Evolutionary conservation across 306 rosid genomes (phyloP).

Genomic region (Cicer pinnatifidum): DNA sequence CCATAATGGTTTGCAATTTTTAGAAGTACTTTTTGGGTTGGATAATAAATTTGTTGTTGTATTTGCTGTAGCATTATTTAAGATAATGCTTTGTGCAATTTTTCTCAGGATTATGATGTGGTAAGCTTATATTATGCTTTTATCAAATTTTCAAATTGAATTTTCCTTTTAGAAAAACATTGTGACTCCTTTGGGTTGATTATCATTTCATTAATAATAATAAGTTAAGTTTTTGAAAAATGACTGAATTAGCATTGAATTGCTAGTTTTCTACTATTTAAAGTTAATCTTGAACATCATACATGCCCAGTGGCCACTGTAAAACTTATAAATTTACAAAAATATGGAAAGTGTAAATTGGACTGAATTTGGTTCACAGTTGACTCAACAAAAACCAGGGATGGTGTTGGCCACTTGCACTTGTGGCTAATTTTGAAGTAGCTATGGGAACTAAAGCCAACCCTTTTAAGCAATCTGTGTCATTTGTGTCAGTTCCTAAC

Average conservation of each 20-base stretch:
- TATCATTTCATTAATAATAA: background rate
- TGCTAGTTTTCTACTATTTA: background rate
- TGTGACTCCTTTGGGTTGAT: background rate
- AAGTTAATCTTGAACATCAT: background rate
- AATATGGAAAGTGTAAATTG: background rate
- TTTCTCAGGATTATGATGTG: slow-evolving; percentile 15
- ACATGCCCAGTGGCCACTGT: background rate
- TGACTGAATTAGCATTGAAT: background rate
- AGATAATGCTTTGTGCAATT: background rate
- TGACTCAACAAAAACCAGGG: background rate
- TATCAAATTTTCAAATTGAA: background rate
- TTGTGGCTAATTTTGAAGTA: background rate
- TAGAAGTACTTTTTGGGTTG: background rate
- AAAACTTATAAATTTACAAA: background rate
- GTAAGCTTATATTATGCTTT: slow-evolving; percentile 15
- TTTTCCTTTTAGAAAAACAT: background rate
- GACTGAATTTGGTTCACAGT: background rate
- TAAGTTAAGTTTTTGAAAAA: background rate
- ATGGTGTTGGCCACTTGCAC: background rate
- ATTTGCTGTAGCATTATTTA: slow-evolving; percentile 3
- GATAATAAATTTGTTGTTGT: slow-evolving; percentile 28
- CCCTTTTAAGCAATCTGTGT: slow-evolving; percentile 6
- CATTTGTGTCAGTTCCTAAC: background rate
- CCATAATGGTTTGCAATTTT: slow-evolving; percentile 23
- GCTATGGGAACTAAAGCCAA: background rate